Conservation (phyloP, 2,329 filamentous ascomycete genomes). For the Dendryphion nanum region DNA sequence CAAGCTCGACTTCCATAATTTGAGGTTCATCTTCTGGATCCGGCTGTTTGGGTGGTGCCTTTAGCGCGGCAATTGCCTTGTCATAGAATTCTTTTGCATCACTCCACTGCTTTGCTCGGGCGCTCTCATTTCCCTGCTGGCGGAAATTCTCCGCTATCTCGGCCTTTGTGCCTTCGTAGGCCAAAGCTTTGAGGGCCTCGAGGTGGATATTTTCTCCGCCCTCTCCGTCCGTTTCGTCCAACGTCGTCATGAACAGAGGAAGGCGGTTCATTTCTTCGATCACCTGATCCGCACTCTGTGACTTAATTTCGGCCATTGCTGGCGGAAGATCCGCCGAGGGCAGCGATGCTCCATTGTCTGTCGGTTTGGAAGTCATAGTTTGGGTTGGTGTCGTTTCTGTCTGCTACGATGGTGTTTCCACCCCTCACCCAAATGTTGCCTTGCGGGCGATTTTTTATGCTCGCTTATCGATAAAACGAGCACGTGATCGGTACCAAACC, state of each 20-base stretch:
- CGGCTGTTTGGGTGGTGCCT: conserved; percentile 52
- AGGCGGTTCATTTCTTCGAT: conserved; percentile 65
- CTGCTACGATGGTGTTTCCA: no score
- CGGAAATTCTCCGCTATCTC: conserved; percentile 86
- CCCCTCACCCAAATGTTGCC: no score
- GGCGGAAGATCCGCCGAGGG: conserved; percentile 54
- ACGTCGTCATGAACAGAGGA: conserved; percentile 93
- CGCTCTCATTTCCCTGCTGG: conserved; percentile 88
- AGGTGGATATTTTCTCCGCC: conserved; percentile 76
- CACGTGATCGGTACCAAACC: no score
- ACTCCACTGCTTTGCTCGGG: conserved; percentile 67
- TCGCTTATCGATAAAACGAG: no score
- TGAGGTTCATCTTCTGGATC: conserved; percentile 39
- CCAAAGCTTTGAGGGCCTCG: conserved; percentile 83
- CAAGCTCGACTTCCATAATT: conserved; percentile 52
- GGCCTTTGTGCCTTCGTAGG: conserved; percentile 85
- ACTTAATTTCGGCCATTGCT: conserved; percentile 56
- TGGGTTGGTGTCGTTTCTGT: no score
- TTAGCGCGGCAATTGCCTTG: conserved; percentile 76
- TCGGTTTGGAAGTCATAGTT: not conserved
- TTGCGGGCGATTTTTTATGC: no score
- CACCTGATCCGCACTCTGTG: conserved; percentile 60
- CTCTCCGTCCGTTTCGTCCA: conserved; percentile 62
- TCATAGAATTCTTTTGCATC: conserved; percentile 91
- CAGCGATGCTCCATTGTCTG: conserved; percentile 12